Percentiles rank a stretch among this genome's conserved stretches.
Conservation (phyloP, 2,329 filamentous ascomycete species). For the Ascochyta rabiei region DNA sequence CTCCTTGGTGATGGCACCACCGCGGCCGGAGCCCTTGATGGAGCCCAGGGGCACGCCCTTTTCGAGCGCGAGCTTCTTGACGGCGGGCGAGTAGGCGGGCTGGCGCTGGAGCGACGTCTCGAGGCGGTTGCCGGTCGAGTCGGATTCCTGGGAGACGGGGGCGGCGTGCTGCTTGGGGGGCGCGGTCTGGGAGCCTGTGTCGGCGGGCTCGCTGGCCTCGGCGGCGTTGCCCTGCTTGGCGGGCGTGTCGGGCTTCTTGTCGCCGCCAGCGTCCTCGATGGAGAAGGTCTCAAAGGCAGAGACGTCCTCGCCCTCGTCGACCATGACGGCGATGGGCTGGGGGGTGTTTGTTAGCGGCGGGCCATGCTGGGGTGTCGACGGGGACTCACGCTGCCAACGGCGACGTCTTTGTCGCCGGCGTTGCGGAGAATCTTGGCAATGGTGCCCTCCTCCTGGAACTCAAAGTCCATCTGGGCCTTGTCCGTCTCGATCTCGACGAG, state of each 20-base stretch:
- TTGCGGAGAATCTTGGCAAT: slow-evolving; percentile 94
- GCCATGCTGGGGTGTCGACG: background rate
- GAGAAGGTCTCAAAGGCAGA: slow-evolving; percentile 88
- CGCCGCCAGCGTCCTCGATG: slow-evolving; percentile 87
- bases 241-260: slow-evolving; percentile 67
- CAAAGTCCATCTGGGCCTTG: slow-evolving; percentile 99
- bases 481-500: slow-evolving; percentile 98
- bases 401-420: slow-evolving; percentile 88
- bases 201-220: slow-evolving; percentile 66
- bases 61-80: slow-evolving; percentile 83
- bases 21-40: slow-evolving; percentile 86
- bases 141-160: slow-evolving; percentile 70
- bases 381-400: slow-evolving; percentile 82
- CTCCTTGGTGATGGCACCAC: slow-evolving; percentile 86
- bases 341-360: slow-evolving; percentile 34
- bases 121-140: slow-evolving; percentile 75
- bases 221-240: slow-evolving; percentile 67
- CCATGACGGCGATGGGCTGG: slow-evolving; percentile 93
- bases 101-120: slow-evolving; percentile 85
- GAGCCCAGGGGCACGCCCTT: slow-evolving; percentile 77
- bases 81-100: slow-evolving; percentile 73
- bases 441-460: slow-evolving; percentile 97
- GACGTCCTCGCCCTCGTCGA: slow-evolving; percentile 89
- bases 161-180: slow-evolving; percentile 58
- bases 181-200: slow-evolving; percentile 63